These are phyloP conservation scores for Mallotus nudiflorus DNA, from an alignment of 345 rosid species.

Conservation along the genomic window DNA sequence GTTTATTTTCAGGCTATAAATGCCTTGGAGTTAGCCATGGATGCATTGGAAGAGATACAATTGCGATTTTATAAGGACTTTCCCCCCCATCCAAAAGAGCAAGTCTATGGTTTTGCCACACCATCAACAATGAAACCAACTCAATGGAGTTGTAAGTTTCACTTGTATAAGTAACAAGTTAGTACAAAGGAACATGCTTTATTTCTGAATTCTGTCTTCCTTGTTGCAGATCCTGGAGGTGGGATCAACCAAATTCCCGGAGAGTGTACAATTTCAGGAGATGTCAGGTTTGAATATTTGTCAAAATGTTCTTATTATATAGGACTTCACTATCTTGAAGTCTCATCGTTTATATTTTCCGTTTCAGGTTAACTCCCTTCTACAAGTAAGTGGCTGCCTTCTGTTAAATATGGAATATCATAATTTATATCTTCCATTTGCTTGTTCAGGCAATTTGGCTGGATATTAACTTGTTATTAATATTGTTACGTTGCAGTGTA, in stretches of 20 bases:
- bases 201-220: conserved; percentile 22
- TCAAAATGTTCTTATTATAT: conserved; percentile 5
- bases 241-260: conserved; percentile 98
- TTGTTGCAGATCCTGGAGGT: conserved; percentile 80
- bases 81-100: conserved; percentile 78
- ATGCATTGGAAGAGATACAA: conserved; percentile 79
- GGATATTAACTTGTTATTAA: conserved; percentile 17
- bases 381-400: conserved; percentile 65
- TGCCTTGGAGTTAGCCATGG: conserved; percentile 88
- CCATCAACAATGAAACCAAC: conserved; percentile 99
- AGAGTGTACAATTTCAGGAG: conserved; percentile 83
- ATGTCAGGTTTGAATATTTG: conserved; percentile 69
- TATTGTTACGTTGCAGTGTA: conserved; percentile 46
- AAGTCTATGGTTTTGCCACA: conserved; percentile 84
- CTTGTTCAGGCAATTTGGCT: neutral
- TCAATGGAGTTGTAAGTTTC: conserved; percentile 84
- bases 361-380: conserved; percentile 91
- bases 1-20: conserved; percentile 75
- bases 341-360: conserved; percentile 16
- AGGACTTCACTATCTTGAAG: neutral
- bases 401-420: neutral
- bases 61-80: conserved; percentile 80
- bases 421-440: neutral
- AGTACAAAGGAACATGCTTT: conserved; percentile 16
- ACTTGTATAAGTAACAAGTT: conserved; percentile 8